Conservation (phyloP, 345 rosid genomes). For the Gossypium longicalyx region DNA sequence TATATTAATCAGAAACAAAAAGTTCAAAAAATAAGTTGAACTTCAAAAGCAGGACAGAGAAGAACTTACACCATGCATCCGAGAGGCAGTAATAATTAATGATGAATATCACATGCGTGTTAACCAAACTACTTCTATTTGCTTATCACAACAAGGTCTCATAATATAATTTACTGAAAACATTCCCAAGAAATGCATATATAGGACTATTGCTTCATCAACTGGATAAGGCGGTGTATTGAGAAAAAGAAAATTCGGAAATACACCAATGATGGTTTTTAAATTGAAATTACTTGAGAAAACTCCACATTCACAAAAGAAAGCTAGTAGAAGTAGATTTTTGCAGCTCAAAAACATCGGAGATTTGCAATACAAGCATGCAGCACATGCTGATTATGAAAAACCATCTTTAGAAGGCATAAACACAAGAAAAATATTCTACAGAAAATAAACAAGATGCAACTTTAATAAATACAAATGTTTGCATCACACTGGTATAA, state of each 20-base stretch:
- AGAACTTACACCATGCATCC: neutral
- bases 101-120: neutral
- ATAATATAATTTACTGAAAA: neutral
- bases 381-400: neutral
- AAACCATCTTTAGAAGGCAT: neutral
- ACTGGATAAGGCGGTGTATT: neutral
- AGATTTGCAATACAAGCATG: neutral
- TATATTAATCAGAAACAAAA: neutral
- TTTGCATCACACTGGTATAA: neutral
- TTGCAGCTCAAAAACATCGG: neutral
- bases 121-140: neutral
- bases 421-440: neutral
- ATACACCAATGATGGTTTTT: neutral
- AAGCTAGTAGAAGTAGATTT: constrained; percentile 4
- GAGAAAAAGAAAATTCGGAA: neutral
- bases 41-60: neutral
- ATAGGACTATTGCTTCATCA: neutral
- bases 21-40: neutral
- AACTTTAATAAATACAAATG: neutral
- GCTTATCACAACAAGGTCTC: neutral
- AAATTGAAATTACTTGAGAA: neutral
- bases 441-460: neutral
- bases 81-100: neutral
- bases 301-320: neutral
- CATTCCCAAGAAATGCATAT: neutral